These are phyloP conservation scores for Sicyos baderoa DNA, from an alignment of 306 rosid genomes.

Conservation along the genomic window DNA sequence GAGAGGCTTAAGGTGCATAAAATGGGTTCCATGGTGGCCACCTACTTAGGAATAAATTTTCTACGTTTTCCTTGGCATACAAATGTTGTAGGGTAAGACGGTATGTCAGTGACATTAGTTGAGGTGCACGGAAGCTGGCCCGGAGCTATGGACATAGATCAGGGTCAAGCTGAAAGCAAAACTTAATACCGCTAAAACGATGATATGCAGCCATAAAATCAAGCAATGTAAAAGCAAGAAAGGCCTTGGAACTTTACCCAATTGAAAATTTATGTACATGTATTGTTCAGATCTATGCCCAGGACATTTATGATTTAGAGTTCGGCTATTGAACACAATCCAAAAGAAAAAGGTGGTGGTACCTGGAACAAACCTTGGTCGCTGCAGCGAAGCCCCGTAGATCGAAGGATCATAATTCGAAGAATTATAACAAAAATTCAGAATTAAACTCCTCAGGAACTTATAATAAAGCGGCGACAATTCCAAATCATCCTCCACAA, in stretches of 20 bases:
- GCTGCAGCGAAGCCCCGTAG: conserved; percentile 76
- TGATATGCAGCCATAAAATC: neutral
- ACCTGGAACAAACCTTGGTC: conserved; percentile 99
- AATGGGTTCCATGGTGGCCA: too few species aligned
- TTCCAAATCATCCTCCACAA: conserved; percentile 91
- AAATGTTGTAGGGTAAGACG: too few species aligned
- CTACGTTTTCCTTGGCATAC: too few species aligned
- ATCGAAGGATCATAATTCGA: conserved; percentile 69
- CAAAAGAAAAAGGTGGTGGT: conserved; percentile 33
- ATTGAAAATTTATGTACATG: neutral
- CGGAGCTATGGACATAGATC: conserved; percentile 6
- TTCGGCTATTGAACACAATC: conserved; percentile 6
- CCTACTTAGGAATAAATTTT: too few species aligned
- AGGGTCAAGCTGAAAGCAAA: neutral
- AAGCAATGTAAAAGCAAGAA: neutral
- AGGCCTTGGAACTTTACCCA: neutral
- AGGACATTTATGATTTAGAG: neutral
- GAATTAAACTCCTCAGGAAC: conserved; percentile 55
- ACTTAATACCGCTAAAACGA: neutral
- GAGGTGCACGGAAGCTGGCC: too few species aligned
- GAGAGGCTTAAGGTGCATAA: too few species aligned
- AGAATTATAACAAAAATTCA: conserved; percentile 62
- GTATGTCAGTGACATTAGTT: too few species aligned
- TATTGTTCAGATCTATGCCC: neutral
- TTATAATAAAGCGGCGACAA: conserved; percentile 71